A percentile compares a stretch with the other conserved stretches of the same genome.
Evolutionary conservation across 495 filamentous ascomycete genomes (phyloP).

Genomic region (Thozetella sp.): DNA sequence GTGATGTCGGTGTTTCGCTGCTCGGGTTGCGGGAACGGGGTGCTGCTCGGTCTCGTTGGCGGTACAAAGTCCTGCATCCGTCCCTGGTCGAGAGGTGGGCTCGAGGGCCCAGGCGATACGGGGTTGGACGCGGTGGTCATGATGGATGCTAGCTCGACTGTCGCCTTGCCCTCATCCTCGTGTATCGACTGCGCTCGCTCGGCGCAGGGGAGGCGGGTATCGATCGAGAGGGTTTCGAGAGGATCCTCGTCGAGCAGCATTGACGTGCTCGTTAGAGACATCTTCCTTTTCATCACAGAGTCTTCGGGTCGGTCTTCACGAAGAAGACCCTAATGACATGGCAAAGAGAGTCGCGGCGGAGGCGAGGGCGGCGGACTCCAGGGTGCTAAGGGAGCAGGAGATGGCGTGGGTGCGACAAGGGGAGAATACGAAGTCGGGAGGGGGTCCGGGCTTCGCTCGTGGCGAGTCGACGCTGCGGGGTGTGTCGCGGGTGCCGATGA

Average conservation of each 20-base stretch:
- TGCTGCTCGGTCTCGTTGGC: slow-evolving; percentile 55
- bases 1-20: slow-evolving; percentile 39
- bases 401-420: not conserved
- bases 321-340: slow-evolving; percentile 1
- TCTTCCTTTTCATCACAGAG: slow-evolving; percentile 9
- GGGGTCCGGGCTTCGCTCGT: not conserved
- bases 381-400: not conserved
- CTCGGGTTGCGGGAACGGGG: slow-evolving; percentile 57
- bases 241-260: slow-evolving; percentile 21
- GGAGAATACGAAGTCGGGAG: not conserved
- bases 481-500: not conserved
- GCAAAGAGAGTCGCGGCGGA: not conserved
- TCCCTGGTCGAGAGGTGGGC: slow-evolving; percentile 47
- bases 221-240: slow-evolving; percentile 24
- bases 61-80: slow-evolving; percentile 50
- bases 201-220: slow-evolving; percentile 21
- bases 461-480: not conserved
- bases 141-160: slow-evolving; percentile 46
- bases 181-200: slow-evolving; percentile 27
- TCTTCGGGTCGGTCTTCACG: not conserved
- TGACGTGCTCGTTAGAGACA: slow-evolving; percentile 13
- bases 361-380: not conserved
- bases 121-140: slow-evolving; percentile 54
- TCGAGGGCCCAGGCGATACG: slow-evolving; percentile 53
- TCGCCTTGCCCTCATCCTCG: slow-evolving; percentile 40